phyloP scores from a whole-genome alignment of 31 red algal species.

The Porphyra umbilicalis region DNA sequence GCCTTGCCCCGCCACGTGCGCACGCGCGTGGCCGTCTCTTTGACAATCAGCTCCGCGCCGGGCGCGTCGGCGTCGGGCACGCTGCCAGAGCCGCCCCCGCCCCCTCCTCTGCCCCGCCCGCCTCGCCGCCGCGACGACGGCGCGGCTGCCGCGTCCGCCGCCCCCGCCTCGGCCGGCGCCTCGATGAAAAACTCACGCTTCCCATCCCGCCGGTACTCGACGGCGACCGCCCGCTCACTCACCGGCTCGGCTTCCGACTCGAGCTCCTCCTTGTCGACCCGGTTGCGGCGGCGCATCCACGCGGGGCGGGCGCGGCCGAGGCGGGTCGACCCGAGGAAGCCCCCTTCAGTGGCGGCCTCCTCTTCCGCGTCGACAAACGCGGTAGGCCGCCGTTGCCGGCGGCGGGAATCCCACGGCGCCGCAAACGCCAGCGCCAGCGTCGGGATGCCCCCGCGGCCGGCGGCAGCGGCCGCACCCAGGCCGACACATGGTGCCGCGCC shows the following conservation, averaged over 20 bases:
- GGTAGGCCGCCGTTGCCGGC: not conserved
- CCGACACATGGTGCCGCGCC: not conserved
- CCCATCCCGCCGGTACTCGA: conserved; percentile 44
- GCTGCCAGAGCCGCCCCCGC: not conserved
- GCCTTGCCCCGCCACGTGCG: conserved; percentile 62
- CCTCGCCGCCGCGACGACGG: not conserved
- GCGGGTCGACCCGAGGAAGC: not conserved
- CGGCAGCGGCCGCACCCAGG: not conserved
- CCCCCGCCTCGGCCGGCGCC: not conserved
- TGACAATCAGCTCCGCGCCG: conserved; percentile 37
- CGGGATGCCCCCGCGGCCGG: not conserved
- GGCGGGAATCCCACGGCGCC: not conserved
- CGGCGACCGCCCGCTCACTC: conserved; percentile 26
- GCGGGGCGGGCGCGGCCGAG: not conserved
- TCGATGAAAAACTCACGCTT: conserved; percentile 56
- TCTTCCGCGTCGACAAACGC: not conserved
- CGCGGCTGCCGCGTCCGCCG: not conserved
- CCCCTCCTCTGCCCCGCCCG: not conserved
- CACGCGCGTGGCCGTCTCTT: conserved; percentile 24
- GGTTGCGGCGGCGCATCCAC: conserved; percentile 1
- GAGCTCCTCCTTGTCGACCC: conserved; percentile 35
- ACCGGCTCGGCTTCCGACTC: conserved; percentile 22
- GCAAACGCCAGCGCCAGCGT: not conserved
- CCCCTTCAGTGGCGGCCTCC: not conserved
- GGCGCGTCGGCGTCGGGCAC: conserved; percentile 1